Evolutionary conservation across 371 early-diverging fungal genomes (phyloP).

Genomic region (Parasitella parasitica): DNA sequence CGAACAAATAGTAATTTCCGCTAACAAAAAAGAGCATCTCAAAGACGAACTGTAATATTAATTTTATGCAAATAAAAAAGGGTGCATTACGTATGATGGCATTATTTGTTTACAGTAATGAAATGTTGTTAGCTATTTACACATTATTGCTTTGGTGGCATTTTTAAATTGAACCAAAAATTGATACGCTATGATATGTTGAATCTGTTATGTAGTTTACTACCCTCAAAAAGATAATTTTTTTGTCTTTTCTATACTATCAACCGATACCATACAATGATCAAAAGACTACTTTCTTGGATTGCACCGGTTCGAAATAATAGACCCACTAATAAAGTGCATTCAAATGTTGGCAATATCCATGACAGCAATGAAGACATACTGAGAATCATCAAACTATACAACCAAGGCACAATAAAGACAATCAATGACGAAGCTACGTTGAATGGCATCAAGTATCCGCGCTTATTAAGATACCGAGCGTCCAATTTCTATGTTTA

Average conservation of each 20-base stretch:
- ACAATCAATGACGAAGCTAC: not conserved
- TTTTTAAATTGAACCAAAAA: slow-evolving; percentile 6
- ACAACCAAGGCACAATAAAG: slow-evolving; percentile 2
- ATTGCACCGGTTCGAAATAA: not conserved
- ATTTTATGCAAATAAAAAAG: too few species aligned
- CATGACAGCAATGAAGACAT: slow-evolving; percentile 15
- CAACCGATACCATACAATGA: not conserved
- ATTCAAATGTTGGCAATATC: not conserved
- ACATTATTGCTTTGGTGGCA: slow-evolving; percentile 4
- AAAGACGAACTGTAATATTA: slow-evolving; percentile 24
- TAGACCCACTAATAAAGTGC: not conserved
- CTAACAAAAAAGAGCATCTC: not conserved
- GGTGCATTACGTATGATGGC: too few species aligned
- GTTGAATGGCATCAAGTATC: not conserved
- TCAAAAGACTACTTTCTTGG: not conserved
- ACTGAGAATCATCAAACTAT: slow-evolving; percentile 4
- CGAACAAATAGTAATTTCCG: slow-evolving; percentile 7
- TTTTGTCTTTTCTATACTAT: too few species aligned
- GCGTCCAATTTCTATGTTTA: slow-evolving; percentile 11
- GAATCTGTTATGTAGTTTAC: not conserved
- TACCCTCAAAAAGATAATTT: too few species aligned
- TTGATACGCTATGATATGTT: not conserved
- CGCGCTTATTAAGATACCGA: slow-evolving; percentile 5
- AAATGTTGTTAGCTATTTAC: slow-evolving; percentile 5
- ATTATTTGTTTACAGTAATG: not conserved